These are phyloP conservation scores for Ashbya aceris DNA, from an alignment of 1,139 yeast species.

Conservation along the genomic window DNA sequence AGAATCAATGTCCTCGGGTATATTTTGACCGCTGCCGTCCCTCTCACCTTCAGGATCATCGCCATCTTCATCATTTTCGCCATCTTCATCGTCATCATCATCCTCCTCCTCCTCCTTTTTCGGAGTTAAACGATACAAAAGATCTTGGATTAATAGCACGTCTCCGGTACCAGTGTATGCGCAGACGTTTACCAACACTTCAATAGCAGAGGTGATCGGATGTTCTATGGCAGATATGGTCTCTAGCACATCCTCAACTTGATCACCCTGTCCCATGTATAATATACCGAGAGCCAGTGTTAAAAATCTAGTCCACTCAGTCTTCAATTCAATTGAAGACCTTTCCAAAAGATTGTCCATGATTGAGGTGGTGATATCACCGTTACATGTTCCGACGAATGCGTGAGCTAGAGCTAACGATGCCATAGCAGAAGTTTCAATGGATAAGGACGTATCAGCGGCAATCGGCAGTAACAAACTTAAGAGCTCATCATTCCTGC, in stretches of 20 bases:
- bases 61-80: slow-evolving; percentile 36
- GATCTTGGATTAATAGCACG: slow-evolving; percentile 85
- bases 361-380: slow-evolving; percentile 85
- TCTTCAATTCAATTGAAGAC: slow-evolving; percentile 63
- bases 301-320: slow-evolving; percentile 83
- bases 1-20: slow-evolving; percentile 17
- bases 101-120: slow-evolving; percentile 38
- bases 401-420: slow-evolving; percentile 90
- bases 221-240: slow-evolving; percentile 93
- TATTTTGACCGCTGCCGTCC: slow-evolving; percentile 11
- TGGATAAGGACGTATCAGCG: slow-evolving; percentile 62
- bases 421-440: slow-evolving; percentile 79
- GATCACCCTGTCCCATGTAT: slow-evolving; percentile 91
- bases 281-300: slow-evolving; percentile 87
- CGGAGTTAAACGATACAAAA: slow-evolving; percentile 80
- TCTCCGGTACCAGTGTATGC: slow-evolving; percentile 98
- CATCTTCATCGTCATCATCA: slow-evolving; percentile 40
- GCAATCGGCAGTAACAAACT: slow-evolving; percentile 76
- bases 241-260: slow-evolving; percentile 89
- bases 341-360: slow-evolving; percentile 86
- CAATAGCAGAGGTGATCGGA: slow-evolving; percentile 83
- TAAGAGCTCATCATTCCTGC: slow-evolving; percentile 76
- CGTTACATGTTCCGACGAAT: slow-evolving; percentile 92
- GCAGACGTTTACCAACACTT: slow-evolving; percentile 83
- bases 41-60: slow-evolving; percentile 13